Evolutionary conservation across 192 early-diverging fungal species (phyloP).

Genomic region (Mortierella hygrophila): DNA sequence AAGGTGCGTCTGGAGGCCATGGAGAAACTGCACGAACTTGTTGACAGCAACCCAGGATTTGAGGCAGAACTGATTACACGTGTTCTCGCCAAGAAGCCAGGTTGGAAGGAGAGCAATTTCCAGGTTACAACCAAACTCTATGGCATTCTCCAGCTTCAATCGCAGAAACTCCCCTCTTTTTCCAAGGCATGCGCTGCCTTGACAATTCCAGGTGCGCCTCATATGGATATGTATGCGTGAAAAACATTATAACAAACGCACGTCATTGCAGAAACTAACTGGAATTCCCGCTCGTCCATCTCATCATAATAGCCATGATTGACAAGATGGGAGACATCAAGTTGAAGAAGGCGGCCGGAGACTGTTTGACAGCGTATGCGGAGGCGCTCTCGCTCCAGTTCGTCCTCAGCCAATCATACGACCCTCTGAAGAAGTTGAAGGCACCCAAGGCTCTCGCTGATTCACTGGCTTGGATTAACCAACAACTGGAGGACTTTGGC

Average conservation of each 20-base stretch:
- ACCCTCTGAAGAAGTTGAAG: conserved; percentile 83
- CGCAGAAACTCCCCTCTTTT: conserved; percentile 74
- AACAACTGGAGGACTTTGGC: conserved; percentile 92
- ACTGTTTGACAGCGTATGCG: conserved; percentile 82
- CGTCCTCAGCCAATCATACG: conserved; percentile 84
- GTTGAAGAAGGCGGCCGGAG: conserved; percentile 86
- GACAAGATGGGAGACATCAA: conserved; percentile 98
- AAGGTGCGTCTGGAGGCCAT: conserved; percentile 89
- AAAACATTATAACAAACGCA: not conserved
- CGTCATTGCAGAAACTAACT: not conserved
- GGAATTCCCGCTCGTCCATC: not conserved
- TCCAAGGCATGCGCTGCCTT: conserved; percentile 79
- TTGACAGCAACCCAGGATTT: conserved; percentile 66
- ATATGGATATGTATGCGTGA: not conserved
- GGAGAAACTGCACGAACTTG: conserved; percentile 77
- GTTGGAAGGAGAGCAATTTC: conserved; percentile 99
- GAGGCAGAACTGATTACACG: conserved; percentile 89
- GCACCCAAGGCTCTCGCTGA: conserved; percentile 93
- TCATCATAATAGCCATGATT: conserved; percentile 66
- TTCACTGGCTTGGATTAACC: conserved; percentile 87
- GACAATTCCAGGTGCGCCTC: conserved; percentile 67
- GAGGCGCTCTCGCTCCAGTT: conserved; percentile 84
- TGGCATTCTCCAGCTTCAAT: conserved; percentile 79
- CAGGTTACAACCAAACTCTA: conserved; percentile 86
- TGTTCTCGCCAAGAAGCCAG: conserved; percentile 84